These are phyloP conservation scores for Coemansia sp. DNA, from an alignment of 371 early-diverging fungal species.

Conservation along the genomic window DNA sequence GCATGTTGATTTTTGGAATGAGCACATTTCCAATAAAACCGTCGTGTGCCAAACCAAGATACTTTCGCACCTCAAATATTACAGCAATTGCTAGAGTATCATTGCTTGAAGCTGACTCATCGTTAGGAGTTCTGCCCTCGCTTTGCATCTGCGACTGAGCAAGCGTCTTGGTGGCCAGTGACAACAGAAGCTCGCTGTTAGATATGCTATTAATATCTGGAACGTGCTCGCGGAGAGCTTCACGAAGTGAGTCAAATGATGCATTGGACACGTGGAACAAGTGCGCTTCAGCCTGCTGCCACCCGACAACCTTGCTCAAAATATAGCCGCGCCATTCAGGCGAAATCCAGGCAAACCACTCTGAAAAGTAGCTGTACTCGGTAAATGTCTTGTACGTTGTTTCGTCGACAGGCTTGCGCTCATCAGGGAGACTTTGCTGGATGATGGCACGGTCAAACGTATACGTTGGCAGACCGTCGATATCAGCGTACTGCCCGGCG, in stretches of 20 bases:
- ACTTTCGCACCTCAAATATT: constrained; percentile 35
- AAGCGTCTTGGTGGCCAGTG: constrained; percentile 31
- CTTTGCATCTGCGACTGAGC: constrained; percentile 30
- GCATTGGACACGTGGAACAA: constrained; percentile 37
- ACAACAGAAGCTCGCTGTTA: constrained; percentile 26
- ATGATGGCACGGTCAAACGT: constrained; percentile 23
- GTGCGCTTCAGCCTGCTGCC: constrained; percentile 33
- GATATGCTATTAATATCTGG: constrained; percentile 5
- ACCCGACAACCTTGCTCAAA: constrained; percentile 19
- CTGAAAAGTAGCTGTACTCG: constrained; percentile 16
- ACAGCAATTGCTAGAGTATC: constrained; percentile 21
- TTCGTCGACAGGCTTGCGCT: constrained; percentile 19
- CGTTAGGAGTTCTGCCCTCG: neutral
- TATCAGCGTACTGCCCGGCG: neutral
- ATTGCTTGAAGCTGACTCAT: neutral
- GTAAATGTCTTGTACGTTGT: constrained; percentile 15
- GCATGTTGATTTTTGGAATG: constrained; percentile 20
- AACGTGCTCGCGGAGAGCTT: constrained; percentile 12
- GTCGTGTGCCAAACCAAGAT: constrained; percentile 3
- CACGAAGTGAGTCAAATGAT: constrained; percentile 18
- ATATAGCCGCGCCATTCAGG: constrained; percentile 33
- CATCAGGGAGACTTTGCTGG: constrained; percentile 5
- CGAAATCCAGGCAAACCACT: constrained; percentile 43
- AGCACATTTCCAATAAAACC: constrained; percentile 32
- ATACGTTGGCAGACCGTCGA: constrained; percentile 12